Evolutionary conservation across 768 basidiomycete species (phyloP), one percentile per base, ranked within the genome.

Genomic region (Termitomyces sp.): DNA sequence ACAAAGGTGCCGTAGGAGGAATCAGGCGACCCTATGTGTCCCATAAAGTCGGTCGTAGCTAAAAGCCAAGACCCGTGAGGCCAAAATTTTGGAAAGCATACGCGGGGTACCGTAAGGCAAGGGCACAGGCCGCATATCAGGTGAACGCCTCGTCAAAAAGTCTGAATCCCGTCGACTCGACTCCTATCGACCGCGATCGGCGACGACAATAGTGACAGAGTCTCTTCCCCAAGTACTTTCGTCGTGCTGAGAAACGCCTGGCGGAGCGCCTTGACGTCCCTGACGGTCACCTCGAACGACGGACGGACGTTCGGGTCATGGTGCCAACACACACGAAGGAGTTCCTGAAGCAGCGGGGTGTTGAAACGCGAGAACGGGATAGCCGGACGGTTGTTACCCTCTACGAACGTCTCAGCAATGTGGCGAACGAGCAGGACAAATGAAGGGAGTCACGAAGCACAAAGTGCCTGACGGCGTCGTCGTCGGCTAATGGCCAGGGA

Each of bases 261-360:
- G 53, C 80, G 75, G 28, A 85, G 64, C 40, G 66, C 69, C 64
- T 78, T 76, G 52, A 88, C 61, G 18, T 75, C 76, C 6, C 65
- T 59, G 2, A 80, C 78, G 28, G 88, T 71, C 30, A 70, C 63
- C n/a, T 73, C 66, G 64, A 90, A 91, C 0, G 75, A 58, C 3
- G 84, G 82, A 0, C 89, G 77, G 20, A 57, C 8, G 66, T 61
- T 1, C 85, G 81, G 53, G 81, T 74, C 6, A 4, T 70, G 73
- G 46, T 76, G 69, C 88, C 88, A 91, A 61, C 84, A 86, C 3
- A 64, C 43, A 13, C 72, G 69, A 20, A 92, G 70, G 47, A 88
- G 70, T 10, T 76, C 70, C 63, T 73, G 72, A 36, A 77, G 68
- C 2, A 66, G 68, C 1, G 73, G 64, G 3, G 68, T 68, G 47